Evolutionary conservation across 2,329 filamentous ascomycete genomes (phyloP), one percentile per base, ranked within the genome.

Genomic region (Dactylonectria macrodidyma): DNA sequence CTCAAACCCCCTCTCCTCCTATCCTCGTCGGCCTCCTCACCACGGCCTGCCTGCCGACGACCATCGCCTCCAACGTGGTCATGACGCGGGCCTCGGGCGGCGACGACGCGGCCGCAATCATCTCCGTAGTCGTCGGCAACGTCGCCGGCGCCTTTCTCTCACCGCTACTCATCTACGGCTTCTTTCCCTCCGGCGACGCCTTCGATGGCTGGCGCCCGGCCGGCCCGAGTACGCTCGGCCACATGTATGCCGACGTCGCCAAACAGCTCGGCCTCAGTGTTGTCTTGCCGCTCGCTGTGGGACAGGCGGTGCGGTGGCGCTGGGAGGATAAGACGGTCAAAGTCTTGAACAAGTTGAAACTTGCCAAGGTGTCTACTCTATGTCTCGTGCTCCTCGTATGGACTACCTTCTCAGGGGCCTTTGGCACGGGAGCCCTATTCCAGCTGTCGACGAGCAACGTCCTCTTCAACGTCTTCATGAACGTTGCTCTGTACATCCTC

Each of bases 91-190:
- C 89, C 46, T 89, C 92, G 0, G 89, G 91, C 44, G 92, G 92
- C 5, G 92, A 93, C 71, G 88, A 90, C 66, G 88, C 88, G 3
- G 88, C 89, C 0, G 88, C 88, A 56, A 84, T 92, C 67, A 90
- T 93, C 36, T 91, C 93, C 75, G 91, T 92, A 2, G 86, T 93
- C 9, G 82, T 94, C 51, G 92, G 91, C 34, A 93, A 94, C 78
- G 85, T 93, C 10, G 81, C 90, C 0, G 92, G 91, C 1, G 87
- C 91, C 0, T 93, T 94, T 76, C 75, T 94, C 14, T 89, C 90
- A 0, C 91, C 92, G 0, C 86, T 88, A 10, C 81, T 92, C 63
- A 86, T 91, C 56, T 88, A 89, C 69, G 89, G 87, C 76, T 90
- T 91, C 76, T 85, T 90, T 47, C 87, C 87, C 2, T 79, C 79